Base-by-base conservation (phyloP, 768 basidiomycete genomes). In the Serendipita sp. region DNA sequence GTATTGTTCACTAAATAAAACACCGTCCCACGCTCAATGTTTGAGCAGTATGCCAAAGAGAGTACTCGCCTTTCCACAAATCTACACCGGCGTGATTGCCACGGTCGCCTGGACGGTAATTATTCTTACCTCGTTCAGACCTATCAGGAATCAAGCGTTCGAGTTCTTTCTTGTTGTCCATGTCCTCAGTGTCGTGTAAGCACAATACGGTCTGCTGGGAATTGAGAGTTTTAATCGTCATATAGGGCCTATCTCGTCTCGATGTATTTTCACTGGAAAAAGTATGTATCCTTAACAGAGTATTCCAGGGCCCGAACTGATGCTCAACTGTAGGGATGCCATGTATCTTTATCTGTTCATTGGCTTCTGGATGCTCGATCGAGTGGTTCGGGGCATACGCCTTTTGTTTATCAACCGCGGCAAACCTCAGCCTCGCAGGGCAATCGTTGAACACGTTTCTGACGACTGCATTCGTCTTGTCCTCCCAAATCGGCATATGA, bases 301-400 rank as follows among this genome's bases (percentile, higher is more conserved):
- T 37, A 32, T 5, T 35, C 34, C 30, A 30, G 53, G 11, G n/a
- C 34, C 34, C 37, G 38, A 1, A 46, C 18, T 13, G 45, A 18
- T 46, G 45, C 18, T 46, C 45, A 24, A 24, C 24, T 24, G 24
- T 24, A 75, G 74, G 15, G 67, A 69, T 64, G 65, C 70, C 18
- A 46, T 66, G 13, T 79, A 76, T 64, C 68, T 82, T 41, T 83
- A 79, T 78, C 81, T 81, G 2, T 72, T 78, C 0, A 76, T 84
- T 67, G 63, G 80, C 63, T 66, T 84, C 66, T 84, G 82, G 83
- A 80, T 74, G 0, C 67, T 84, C 46, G 84, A 86, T 69, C 78
- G 81, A 45, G 65, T 77, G 24, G 67, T 83, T 53, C 81, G 83
- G 16, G 8, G 76, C n/a, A 64, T 74, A 15, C 80, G 82, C 10